Conservation (phyloP, 2,329 filamentous ascomycete genomes). For the Magnaporthiopsis incrustans region DNA sequence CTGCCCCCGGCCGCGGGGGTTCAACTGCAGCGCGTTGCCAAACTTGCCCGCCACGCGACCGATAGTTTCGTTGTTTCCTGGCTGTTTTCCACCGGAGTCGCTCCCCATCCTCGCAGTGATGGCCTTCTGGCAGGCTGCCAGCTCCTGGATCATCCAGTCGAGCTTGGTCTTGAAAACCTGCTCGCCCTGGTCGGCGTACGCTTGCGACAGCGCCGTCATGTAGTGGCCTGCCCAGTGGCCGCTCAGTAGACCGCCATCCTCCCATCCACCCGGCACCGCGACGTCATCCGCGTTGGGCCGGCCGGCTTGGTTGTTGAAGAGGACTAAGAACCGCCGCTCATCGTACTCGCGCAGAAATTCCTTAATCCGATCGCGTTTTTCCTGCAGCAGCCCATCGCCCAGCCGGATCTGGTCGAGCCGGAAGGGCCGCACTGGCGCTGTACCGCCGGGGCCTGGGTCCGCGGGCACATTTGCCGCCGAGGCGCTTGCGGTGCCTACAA, state of each 20-base stretch:
- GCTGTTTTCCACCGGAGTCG: conserved; percentile 1
- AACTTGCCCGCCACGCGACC: conserved; percentile 15
- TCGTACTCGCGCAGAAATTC: conserved; percentile 21
- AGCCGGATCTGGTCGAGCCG: conserved; percentile 24
- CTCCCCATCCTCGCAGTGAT: conserved; percentile 20
- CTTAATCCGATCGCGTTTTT: conserved; percentile 25
- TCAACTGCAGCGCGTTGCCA: conserved; percentile 12
- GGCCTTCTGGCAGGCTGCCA: conserved; percentile 22
- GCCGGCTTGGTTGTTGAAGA: conserved; percentile 25
- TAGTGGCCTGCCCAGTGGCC: conserved; percentile 26
- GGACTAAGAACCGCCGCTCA: conserved; percentile 21
- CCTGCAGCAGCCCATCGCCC: conserved; percentile 21
- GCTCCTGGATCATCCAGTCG: conserved; percentile 24
- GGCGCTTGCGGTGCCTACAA: no score
- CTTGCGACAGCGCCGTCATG: conserved; percentile 24
- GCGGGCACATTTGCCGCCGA: conserved; percentile 6
- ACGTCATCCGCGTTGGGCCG: conserved; percentile 20
- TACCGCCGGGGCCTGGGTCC: conserved; percentile 20
- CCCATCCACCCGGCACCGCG: conserved; percentile 22
- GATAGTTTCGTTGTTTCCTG: conserved; percentile 1
- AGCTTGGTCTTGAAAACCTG: conserved; percentile 22
- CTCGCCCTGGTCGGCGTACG: conserved; percentile 23
- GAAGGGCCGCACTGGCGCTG: conserved; percentile 24
- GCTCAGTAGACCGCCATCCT: conserved; percentile 25
- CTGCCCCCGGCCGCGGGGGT: conserved; percentile 5